These are phyloP conservation scores for Cytospora leucostoma DNA, from an alignment of 2,329 filamentous ascomycete species.

Conservation along the genomic window DNA sequence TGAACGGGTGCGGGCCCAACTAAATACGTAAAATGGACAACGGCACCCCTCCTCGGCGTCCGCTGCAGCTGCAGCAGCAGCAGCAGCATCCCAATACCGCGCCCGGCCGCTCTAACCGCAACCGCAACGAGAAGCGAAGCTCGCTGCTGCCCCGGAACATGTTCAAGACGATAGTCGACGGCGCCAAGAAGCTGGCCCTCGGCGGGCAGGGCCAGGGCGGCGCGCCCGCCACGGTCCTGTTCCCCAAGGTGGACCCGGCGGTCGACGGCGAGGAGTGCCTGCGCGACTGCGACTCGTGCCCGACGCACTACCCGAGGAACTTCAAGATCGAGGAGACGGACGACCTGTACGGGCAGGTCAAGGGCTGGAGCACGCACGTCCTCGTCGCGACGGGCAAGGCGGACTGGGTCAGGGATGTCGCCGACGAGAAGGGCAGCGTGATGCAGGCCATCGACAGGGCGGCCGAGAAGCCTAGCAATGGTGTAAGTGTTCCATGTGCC, in stretches of 20 bases:
- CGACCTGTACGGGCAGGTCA: slow-evolving; percentile 79
- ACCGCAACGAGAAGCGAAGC: background rate
- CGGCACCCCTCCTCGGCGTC: background rate
- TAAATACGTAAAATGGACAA: background rate
- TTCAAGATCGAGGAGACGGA: slow-evolving; percentile 78
- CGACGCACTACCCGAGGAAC: slow-evolving; percentile 70
- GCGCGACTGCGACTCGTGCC: slow-evolving; percentile 82
- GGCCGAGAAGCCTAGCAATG: slow-evolving; percentile 60
- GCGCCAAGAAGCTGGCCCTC: slow-evolving; percentile 40
- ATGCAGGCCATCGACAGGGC: slow-evolving; percentile 72
- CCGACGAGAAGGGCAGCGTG: slow-evolving; percentile 81
- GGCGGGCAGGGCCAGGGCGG: slow-evolving; percentile 32
- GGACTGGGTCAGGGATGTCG: slow-evolving; percentile 90
- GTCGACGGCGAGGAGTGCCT: slow-evolving; percentile 87
- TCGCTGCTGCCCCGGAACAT: slow-evolving; percentile 4
- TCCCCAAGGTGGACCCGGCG: slow-evolving; percentile 71
- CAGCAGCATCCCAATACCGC: background rate
- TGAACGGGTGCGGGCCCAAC: too few species aligned
- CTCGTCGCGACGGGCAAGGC: slow-evolving; percentile 93
- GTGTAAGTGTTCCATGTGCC: slow-evolving; percentile 52
- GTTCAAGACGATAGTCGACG: slow-evolving; percentile 44
- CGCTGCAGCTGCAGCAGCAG: background rate
- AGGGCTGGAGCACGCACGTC: slow-evolving; percentile 86
- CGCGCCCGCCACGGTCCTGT: slow-evolving; percentile 53
- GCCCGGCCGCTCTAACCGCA: background rate